These are phyloP conservation scores for Trichoderma asperellum DNA, from an alignment of 2,329 filamentous ascomycete genomes.

Conservation along the genomic window DNA sequence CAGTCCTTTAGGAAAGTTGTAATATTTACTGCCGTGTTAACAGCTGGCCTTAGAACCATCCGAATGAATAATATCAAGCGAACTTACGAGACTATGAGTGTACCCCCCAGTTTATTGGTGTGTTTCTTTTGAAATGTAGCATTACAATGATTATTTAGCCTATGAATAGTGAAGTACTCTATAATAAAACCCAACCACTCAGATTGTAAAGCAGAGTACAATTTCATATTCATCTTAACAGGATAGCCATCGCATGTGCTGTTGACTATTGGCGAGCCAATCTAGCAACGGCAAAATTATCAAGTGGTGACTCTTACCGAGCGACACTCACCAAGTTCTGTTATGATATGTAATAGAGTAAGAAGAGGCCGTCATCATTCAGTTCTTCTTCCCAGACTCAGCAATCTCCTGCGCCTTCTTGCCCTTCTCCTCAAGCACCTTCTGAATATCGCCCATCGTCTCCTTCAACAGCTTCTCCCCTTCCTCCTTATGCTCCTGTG, in stretches of 20 bases:
- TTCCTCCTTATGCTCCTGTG: slow-evolving; percentile 69
- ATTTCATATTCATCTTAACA: not conserved
- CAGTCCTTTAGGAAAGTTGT: too few relatives aligned
- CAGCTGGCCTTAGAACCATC: too few relatives aligned
- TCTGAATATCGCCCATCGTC: slow-evolving; percentile 67
- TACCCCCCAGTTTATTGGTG: too few relatives aligned
- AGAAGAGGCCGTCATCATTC: not conserved
- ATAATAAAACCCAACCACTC: not conserved
- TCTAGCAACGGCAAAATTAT: not conserved
- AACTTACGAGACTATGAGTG: too few relatives aligned
- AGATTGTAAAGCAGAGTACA: not conserved
- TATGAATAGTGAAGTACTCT: not conserved
- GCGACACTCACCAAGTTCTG: not conserved
- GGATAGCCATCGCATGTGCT: not conserved
- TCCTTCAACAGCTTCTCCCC: slow-evolving; percentile 71
- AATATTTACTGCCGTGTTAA: too few relatives aligned
- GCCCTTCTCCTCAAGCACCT: slow-evolving; percentile 65
- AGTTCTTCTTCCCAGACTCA: slow-evolving; percentile 56
- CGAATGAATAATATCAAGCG: too few relatives aligned
- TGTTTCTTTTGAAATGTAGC: not conserved
- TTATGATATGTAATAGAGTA: not conserved
- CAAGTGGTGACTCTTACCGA: not conserved
- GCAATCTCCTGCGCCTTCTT: slow-evolving; percentile 61
- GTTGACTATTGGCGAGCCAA: not conserved
- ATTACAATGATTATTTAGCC: not conserved